Evolutionary conservation across 345 rosid genomes (phyloP).

Genomic region (Melaleuca quinquenervia): DNA sequence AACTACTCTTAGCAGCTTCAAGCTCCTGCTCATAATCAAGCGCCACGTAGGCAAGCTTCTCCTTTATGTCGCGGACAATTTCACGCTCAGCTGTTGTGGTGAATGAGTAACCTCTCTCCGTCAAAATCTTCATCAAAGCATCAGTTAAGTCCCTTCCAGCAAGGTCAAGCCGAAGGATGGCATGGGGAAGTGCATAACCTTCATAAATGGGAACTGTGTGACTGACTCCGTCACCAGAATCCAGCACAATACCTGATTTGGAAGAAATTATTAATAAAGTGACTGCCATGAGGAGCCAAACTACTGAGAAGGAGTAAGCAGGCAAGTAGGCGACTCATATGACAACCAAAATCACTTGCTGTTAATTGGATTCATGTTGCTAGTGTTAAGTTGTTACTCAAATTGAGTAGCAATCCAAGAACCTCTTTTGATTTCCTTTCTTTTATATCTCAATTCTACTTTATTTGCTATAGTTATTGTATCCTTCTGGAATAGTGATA

Average conservation of each 20-base stretch:
- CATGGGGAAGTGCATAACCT: slow-evolving; percentile 61
- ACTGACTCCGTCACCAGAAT: slow-evolving; percentile 53
- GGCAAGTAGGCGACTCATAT: background rate
- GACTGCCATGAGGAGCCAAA: background rate
- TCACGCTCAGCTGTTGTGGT: slow-evolving; percentile 34
- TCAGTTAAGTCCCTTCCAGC: slow-evolving; percentile 58
- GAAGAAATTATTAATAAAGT: background rate
- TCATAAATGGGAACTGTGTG: slow-evolving; percentile 60
- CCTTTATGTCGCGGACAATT: slow-evolving; percentile 24
- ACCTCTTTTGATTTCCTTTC: background rate
- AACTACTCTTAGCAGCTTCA: slow-evolving; percentile 26
- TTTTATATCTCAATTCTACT: background rate
- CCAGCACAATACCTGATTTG: slow-evolving; percentile 42
- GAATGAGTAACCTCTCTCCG: slow-evolving; percentile 24
- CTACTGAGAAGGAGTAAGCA: background rate
- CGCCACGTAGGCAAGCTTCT: slow-evolving; percentile 24
- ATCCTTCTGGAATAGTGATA: background rate
- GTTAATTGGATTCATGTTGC: background rate
- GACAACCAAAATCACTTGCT: background rate
- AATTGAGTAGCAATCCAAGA: background rate
- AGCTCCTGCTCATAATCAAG: slow-evolving; percentile 24
- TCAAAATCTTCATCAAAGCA: slow-evolving; percentile 53
- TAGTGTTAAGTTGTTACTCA: background rate
- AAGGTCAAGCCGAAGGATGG: slow-evolving; percentile 55
- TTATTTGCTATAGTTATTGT: background rate